Conservation (phyloP, 225 moss, liverwort and hornwort species). For the Pseudoscleropodium purum region DNA sequence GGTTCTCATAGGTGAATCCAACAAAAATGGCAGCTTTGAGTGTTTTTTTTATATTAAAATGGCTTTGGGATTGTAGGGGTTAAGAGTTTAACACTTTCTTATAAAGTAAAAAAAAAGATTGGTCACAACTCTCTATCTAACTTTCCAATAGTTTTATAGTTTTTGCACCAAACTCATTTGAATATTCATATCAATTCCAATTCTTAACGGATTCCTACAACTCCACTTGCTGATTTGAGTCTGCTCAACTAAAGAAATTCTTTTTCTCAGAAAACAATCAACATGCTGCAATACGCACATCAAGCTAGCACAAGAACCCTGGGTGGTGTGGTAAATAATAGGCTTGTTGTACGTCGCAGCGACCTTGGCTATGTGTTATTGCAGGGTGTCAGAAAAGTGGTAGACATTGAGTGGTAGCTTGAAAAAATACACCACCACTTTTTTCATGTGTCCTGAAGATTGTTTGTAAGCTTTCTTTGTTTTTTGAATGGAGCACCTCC, state of each 20-base stretch:
- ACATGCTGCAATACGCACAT: background rate
- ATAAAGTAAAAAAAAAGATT: no score
- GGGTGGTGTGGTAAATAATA: background rate
- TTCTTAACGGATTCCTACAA: background rate
- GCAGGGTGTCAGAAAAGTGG: background rate
- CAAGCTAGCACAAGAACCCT: background rate
- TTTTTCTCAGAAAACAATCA: background rate
- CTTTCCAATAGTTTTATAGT: no score
- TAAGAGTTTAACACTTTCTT: no score
- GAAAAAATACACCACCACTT: background rate
- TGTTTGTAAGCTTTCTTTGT: background rate
- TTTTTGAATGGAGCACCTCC: background rate
- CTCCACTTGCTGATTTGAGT: background rate
- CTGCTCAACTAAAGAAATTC: background rate
- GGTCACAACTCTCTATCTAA: no score
- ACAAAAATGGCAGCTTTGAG: no score
- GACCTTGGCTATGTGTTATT: background rate
- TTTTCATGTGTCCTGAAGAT: background rate
- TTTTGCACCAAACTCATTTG: background rate
- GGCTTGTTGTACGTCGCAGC: background rate
- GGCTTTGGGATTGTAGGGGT: no score
- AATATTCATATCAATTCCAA: background rate
- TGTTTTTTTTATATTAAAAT: no score
- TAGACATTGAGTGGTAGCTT: background rate
- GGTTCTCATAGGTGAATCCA: no score